Base-by-base conservation (phyloP, 1,139 yeast genomes). In the Blastobotrys illinoisensis region DNA sequence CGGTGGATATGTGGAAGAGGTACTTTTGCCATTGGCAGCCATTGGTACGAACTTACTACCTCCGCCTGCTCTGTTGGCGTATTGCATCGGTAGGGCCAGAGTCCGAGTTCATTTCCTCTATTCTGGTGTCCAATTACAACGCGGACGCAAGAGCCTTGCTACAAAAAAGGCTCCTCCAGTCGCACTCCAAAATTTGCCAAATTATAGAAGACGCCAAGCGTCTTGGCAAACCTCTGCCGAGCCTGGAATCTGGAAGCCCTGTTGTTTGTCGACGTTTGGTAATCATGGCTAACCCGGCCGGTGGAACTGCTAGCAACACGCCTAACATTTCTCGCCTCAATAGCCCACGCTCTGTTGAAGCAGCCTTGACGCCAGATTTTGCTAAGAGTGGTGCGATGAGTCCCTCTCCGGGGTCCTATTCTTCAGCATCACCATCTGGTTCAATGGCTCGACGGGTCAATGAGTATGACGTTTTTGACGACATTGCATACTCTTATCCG, bases 21-120 rank as follows among this genome's bases (percentile, higher is more conserved):
- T 80, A 81, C 58, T 82, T 88, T 63, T 79, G 84, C 48, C 95
- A 88, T 69, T 88, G 95, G 89, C 81, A 83, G 62, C 91, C 96
- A 1, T 69, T 87, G 28, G 83, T 87, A 16, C 75, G 96, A 47
- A 79, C 86, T 1, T 86, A 83, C 64, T 88, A 84, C 67, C 74
- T 82, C 51, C 75, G 90, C 52, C 73, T 88, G 28, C 60, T 88
- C 16, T 76, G 87, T 52, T 88, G 95, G 88, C 77, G 89, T 60
- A 71, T 85, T 24, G 85, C 85, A 4, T 61, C 67, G 1, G 64
- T 65, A 44, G 69, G 68, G 46, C 56, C 66, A 0, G 70, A 66
- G 11, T 62, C 66, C 48, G 64, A 65, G 47, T 52, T 66, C 40
- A 23, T 66, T 49, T 55, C 67, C 40, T 64, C 69, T 2, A 64